Base-by-base conservation (phyloP, 148 eudicot genomes). In the Tetragonia tetragonoides region DNA sequence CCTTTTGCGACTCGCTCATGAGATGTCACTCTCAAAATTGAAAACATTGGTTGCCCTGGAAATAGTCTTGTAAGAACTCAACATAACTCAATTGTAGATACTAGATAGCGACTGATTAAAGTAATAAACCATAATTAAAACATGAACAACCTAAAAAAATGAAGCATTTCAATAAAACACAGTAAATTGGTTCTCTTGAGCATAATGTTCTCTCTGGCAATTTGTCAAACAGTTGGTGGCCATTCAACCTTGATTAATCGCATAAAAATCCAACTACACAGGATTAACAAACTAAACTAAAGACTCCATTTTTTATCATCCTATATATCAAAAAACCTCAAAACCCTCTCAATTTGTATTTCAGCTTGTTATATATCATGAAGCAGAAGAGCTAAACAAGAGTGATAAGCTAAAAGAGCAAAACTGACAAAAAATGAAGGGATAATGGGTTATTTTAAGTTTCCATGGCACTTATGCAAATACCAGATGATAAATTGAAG, bases 191-290 rank as follows among this genome's bases (percentile, higher is more conserved):
- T 15, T 24, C 65, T 75, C 72, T 72, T 84, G 73, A 83, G 76
- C 72, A 73, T 57, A 23, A 74, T 39, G 60, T 53, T 78, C 75
- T 73, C 68, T 73, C 18, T 60, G 63, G 66, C 78, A 82, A 66
- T 82, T 78, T 66, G 64, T 73, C 84, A 21, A 82, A 78, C 78
- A 77, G 46, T 38, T 82, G 37, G 75, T 68, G 78, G 21, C 70
- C 81, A 74, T 44, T 23, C 65, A 54, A 21, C 24, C 28, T 10
- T 38, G 16, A 38, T 11, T 46, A 57, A 20, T 7, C 23, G 2
- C 75, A 72, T 72, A 20, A 37, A 14, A 70, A 46, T 14, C 18
- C 12, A 49, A 49, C 14, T 7, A 7, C 53, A 16, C 21, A 3
- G 14, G 18, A 72, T 37, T 17, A 37, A 53, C 34, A 24, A 62